These are phyloP conservation scores for Candida smagusa DNA, from an alignment of 1,139 yeast genomes.

Conservation along the genomic window DNA sequence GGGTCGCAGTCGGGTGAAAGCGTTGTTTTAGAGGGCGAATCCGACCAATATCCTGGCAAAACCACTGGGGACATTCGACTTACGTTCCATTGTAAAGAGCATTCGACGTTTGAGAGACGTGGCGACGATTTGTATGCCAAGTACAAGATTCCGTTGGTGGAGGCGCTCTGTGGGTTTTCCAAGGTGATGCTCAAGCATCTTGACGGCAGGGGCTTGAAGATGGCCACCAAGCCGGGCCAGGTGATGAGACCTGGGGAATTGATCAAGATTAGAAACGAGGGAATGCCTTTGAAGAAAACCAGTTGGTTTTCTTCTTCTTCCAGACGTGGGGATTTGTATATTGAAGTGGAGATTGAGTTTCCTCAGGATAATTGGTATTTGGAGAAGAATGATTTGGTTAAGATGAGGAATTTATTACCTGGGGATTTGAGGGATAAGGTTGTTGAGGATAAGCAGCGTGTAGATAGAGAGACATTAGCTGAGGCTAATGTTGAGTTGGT, in stretches of 20 bases:
- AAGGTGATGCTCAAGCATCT: constrained; percentile 67
- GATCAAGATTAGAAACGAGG: constrained; percentile 69
- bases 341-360: constrained; percentile 70
- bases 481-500: constrained; percentile 42
- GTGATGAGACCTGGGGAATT: constrained; percentile 78
- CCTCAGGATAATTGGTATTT: constrained; percentile 81
- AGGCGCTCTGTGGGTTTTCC: constrained; percentile 80
- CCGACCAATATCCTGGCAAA: constrained; percentile 77
- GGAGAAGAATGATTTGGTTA: constrained; percentile 58
- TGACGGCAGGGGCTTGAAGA: constrained; percentile 71
- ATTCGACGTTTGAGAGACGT: constrained; percentile 50
- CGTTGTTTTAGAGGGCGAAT: constrained; percentile 62
- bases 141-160: constrained; percentile 64
- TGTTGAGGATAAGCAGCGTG: constrained; percentile 21
- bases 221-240: constrained; percentile 68
- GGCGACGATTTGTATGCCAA: constrained; percentile 65
- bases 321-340: constrained; percentile 68
- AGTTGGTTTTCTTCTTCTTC: constrained; percentile 27
- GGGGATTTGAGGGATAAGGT: constrained; percentile 25
- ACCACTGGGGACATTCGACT: constrained; percentile 77
- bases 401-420: constrained; percentile 56
- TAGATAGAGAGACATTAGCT: constrained; percentile 25
- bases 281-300: constrained; percentile 66
- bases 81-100: constrained; percentile 47
- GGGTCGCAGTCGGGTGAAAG: constrained; percentile 67